These are phyloP conservation scores for Mortierella alpina DNA, from an alignment of 192 early-diverging fungal species.

Conservation along the genomic window DNA sequence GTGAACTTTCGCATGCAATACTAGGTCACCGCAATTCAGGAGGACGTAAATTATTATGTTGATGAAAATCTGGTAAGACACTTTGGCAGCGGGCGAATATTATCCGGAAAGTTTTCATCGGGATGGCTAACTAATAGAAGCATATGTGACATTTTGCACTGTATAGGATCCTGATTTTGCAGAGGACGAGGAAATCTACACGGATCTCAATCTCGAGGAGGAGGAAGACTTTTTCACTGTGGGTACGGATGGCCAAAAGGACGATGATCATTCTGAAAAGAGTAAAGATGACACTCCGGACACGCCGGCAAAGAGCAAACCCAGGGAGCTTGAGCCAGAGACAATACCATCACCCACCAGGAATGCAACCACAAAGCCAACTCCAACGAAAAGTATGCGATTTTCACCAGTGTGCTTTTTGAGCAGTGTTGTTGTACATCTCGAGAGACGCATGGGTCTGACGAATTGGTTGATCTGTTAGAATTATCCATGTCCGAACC, in stretches of 20 bases:
- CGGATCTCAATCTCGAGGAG: constrained; percentile 92
- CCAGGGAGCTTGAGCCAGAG: constrained; percentile 57
- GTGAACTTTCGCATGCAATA: too few species aligned
- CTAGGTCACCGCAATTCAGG: constrained; percentile 83
- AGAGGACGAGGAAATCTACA: constrained; percentile 93
- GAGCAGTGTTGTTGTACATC: background rate
- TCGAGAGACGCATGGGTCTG: too few species aligned
- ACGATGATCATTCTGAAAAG: constrained; percentile 28
- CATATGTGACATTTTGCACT: constrained; percentile 56
- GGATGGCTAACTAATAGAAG: background rate
- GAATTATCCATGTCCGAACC: constrained; percentile 33
- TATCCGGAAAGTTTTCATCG: background rate
- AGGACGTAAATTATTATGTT: constrained; percentile 94
- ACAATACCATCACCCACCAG: constrained; percentile 13
- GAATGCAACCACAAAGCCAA: constrained; percentile 3
- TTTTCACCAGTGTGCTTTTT: background rate
- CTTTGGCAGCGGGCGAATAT: too few species aligned
- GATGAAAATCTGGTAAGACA: constrained; percentile 79
- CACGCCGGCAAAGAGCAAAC: constrained; percentile 26
- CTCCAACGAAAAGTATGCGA: constrained; percentile 33
- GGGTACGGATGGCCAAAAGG: constrained; percentile 62
- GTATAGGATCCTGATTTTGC: constrained; percentile 87
- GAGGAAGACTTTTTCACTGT: constrained; percentile 86
- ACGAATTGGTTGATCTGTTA: background rate
- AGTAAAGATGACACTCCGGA: constrained; percentile 22